phyloP scores from a whole-genome alignment of 257 asterid genomes.

The Cruciata laevipes region DNA sequence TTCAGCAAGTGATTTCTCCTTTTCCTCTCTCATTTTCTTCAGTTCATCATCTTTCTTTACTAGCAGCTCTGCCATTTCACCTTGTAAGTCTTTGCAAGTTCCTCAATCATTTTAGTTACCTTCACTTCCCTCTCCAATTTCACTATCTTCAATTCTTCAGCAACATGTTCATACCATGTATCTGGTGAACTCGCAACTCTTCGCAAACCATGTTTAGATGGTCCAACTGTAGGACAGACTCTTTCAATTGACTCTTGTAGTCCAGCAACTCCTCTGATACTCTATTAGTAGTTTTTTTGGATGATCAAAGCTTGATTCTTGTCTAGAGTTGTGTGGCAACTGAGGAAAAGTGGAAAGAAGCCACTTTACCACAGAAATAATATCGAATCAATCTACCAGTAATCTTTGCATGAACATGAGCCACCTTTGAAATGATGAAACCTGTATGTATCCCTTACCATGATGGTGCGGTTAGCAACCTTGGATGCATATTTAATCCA shows the following conservation, averaged over 20 bases:
- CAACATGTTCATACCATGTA: no score
- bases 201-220: background rate
- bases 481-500: constrained; percentile 63
- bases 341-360: background rate
- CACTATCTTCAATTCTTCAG: background rate
- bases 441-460: constrained; percentile 76
- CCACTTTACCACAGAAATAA: background rate
- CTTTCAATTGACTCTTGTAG: background rate
- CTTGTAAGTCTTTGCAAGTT: background rate
- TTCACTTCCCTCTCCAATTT: background rate
- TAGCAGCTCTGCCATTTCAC: background rate
- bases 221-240: background rate
- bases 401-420: constrained; percentile 69
- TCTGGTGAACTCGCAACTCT: background rate
- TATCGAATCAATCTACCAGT: constrained; percentile 37
- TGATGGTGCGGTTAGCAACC: constrained; percentile 42
- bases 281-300: background rate
- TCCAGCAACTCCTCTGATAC: background rate
- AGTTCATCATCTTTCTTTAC: background rate
- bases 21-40: background rate
- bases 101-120: no score
- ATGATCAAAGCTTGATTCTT: background rate
- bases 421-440: constrained; percentile 84
- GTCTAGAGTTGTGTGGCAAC: background rate
- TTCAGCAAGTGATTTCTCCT: background rate